A percentile compares a stretch with the other conserved stretches of the same genome.
Conservation (phyloP, 495 filamentous ascomycete species). For the Copromyces sp. region DNA sequence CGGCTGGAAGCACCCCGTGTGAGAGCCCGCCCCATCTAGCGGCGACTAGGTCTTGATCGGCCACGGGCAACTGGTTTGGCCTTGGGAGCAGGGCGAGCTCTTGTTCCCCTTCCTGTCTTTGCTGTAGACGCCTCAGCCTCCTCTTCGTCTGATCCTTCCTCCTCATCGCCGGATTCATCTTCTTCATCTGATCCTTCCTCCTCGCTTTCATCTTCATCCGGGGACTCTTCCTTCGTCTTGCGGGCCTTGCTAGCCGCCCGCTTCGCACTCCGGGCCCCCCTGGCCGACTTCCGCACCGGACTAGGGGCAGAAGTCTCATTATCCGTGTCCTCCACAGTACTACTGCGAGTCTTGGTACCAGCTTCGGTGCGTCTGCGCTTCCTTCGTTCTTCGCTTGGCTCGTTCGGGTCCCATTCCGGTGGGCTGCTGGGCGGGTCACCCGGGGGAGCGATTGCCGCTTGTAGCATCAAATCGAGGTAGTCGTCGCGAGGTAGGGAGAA, state of each 20-base stretch:
- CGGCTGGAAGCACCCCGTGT: not conserved
- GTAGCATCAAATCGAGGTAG: slow-evolving; percentile 66
- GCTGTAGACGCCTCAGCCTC: slow-evolving; percentile 20
- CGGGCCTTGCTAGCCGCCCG: slow-evolving; percentile 31
- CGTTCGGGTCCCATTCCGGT: slow-evolving; percentile 36
- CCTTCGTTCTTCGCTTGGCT: slow-evolving; percentile 17
- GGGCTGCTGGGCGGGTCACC: slow-evolving; percentile 48
- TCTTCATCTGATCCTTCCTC: slow-evolving; percentile 47
- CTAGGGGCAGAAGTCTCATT: slow-evolving; percentile 26
- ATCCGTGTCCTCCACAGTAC: slow-evolving; percentile 48
- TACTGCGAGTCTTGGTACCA: slow-evolving; percentile 33
- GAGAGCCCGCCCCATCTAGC: not conserved
- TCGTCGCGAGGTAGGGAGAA: slow-evolving; percentile 73
- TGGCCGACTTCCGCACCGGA: slow-evolving; percentile 23
- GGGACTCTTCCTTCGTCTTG: slow-evolving; percentile 38
- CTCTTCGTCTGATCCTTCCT: slow-evolving; percentile 21
- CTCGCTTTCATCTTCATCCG: slow-evolving; percentile 57
- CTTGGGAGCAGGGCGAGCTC: slow-evolving; percentile 11
- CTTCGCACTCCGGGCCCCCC: slow-evolving; percentile 28
- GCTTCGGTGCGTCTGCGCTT: slow-evolving; percentile 35
- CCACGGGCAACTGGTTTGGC: not conserved
- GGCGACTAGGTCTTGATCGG: not conserved
- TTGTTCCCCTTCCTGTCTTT: slow-evolving; percentile 12
- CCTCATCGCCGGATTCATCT: slow-evolving; percentile 26
- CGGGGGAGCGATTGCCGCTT: slow-evolving; percentile 48